Conservation (phyloP, 169 alveolate species). For the Eimeria sp. region DNA sequence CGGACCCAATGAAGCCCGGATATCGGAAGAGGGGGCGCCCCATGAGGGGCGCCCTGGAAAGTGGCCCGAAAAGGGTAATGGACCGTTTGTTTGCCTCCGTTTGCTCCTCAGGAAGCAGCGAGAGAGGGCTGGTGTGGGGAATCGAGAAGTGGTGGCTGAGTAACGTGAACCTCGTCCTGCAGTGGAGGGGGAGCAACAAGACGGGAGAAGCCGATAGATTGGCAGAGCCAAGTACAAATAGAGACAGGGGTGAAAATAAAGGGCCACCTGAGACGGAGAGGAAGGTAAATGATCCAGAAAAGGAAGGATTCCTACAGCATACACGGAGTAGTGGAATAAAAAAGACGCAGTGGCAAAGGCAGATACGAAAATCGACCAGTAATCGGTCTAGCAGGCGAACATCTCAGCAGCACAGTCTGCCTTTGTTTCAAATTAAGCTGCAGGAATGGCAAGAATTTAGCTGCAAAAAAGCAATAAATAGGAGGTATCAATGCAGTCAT, state of each 20-base stretch:
- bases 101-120: background rate
- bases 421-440: background rate
- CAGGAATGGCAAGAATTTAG: background rate
- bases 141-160: background rate
- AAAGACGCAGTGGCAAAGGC: background rate
- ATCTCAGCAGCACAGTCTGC: background rate
- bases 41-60: background rate
- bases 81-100: background rate
- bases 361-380: background rate
- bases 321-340: background rate
- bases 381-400: background rate
- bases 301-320: background rate
- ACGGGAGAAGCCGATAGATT: background rate
- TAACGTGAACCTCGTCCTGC: background rate
- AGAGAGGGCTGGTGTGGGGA: background rate
- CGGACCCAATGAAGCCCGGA: background rate
- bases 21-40: background rate
- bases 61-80: background rate
- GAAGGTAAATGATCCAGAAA: background rate
- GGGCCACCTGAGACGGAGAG: background rate
- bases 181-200: background rate
- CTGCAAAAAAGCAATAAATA: background rate
- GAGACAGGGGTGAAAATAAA: background rate
- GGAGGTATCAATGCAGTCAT: background rate
- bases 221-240: background rate